These are phyloP conservation scores for Colletotrichum costaricense DNA, from an alignment of 2,329 filamentous ascomycete genomes.

Conservation along the genomic window DNA sequence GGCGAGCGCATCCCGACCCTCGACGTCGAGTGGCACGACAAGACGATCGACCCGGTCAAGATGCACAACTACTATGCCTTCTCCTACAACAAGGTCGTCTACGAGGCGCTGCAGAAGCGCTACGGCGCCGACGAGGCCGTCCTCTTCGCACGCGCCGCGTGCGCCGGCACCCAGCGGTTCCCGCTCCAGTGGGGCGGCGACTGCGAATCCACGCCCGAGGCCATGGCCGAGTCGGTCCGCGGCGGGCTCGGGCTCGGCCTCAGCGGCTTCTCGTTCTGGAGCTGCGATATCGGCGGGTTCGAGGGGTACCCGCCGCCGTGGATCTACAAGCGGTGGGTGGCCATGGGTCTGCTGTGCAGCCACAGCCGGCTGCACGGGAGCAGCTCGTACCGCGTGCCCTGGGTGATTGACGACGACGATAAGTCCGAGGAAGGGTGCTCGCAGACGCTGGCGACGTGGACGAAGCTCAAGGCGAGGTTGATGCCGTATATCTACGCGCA, in stretches of 20 bases:
- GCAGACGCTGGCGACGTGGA: conserved; percentile 59
- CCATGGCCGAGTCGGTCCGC: conserved; percentile 77
- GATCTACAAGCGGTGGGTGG: conserved; percentile 83
- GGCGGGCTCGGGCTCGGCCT: conserved; percentile 73
- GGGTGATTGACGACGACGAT: conserved; percentile 76
- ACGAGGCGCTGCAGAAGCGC: conserved; percentile 70
- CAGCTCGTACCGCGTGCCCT: conserved; percentile 79
- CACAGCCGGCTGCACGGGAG: conserved; percentile 79
- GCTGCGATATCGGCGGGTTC: conserved; percentile 78
- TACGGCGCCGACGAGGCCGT: conserved; percentile 67
- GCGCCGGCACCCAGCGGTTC: conserved; percentile 76
- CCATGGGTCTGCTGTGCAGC: conserved; percentile 77
- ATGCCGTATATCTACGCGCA: conserved; percentile 65
- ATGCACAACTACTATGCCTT: conserved; percentile 87
- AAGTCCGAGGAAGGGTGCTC: conserved; percentile 64
- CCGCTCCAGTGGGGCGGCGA: conserved; percentile 81
- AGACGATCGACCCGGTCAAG: conserved; percentile 66
- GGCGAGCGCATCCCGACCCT: conserved; percentile 76
- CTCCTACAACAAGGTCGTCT: conserved; percentile 77
- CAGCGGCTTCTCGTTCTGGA: conserved; percentile 76
- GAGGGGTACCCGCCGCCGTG: conserved; percentile 75
- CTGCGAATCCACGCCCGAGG: conserved; percentile 79
- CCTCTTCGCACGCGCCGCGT: conserved; percentile 74
- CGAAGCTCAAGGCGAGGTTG: conserved; percentile 60
- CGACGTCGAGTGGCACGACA: conserved; percentile 74